phyloP scores from a whole-genome alignment of 73 alveolate genomes.

The Tetrahymena elliotti region DNA sequence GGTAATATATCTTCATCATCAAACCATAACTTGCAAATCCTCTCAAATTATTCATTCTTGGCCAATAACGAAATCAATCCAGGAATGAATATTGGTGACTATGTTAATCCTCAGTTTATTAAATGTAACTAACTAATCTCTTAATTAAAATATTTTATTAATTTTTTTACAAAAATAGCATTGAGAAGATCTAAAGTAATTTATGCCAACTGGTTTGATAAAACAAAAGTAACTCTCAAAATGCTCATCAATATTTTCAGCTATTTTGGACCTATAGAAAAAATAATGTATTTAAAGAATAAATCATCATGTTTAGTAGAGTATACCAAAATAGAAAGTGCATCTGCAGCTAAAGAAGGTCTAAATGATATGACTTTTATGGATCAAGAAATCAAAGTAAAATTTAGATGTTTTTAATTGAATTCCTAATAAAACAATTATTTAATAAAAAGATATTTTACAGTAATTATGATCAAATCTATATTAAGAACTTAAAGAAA shows the following conservation, averaged over 20 bases:
- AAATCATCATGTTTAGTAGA: slow-evolving; percentile 21
- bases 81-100: background rate
- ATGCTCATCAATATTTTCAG: slow-evolving; percentile 39
- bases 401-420: background rate
- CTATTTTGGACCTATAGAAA: slow-evolving; percentile 28
- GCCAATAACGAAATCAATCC: background rate
- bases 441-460: background rate
- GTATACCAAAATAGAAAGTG: slow-evolving; percentile 12
- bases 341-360: slow-evolving; percentile 30
- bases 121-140: background rate
- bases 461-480: background rate
- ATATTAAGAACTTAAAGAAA: background rate
- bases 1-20: background rate
- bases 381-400: slow-evolving; percentile 38
- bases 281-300: slow-evolving; percentile 29
- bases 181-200: slow-evolving; percentile 30
- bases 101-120: background rate
- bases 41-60: background rate
- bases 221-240: slow-evolving; percentile 6
- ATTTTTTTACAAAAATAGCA: background rate
- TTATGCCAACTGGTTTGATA: slow-evolving; percentile 45
- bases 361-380: slow-evolving; percentile 24
- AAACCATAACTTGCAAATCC: background rate
- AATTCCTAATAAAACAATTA: background rate
- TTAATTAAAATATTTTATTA: background rate